These are phyloP conservation scores for Oenanthe sinensis DNA, from an alignment of 129 eudicot genomes.

Conservation along the genomic window DNA sequence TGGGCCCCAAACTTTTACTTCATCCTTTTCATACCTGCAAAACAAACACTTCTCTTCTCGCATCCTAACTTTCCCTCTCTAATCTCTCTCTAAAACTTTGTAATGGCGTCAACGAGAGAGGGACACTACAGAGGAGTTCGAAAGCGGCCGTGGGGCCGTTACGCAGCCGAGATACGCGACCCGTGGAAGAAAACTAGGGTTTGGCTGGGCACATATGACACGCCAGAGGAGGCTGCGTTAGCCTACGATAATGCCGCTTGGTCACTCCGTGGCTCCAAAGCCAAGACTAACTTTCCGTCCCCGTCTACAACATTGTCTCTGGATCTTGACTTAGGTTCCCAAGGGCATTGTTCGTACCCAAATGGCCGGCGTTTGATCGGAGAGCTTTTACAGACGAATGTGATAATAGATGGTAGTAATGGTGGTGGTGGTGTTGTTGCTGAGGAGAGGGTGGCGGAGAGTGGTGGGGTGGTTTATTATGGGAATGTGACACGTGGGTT, in stretches of 20 bases:
- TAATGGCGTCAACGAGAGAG: neutral
- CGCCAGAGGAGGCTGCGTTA: conserved; percentile 9
- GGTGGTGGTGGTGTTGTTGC: neutral
- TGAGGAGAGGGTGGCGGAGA: neutral
- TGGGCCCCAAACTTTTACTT: neutral
- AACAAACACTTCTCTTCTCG: neutral
- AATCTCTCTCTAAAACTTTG: neutral
- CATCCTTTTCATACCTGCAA: neutral
- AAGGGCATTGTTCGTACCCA: neutral
- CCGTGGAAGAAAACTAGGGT: conserved; percentile 3
- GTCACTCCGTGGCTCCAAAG: neutral
- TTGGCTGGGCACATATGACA: conserved; percentile 10
- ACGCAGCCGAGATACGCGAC: conserved; percentile 13
- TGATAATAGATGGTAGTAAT: too few relatives aligned
- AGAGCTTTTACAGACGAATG: neutral
- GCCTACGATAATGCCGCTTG: conserved; percentile 8
- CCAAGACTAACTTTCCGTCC: conserved; percentile 5
- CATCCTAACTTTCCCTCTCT: too few relatives aligned
- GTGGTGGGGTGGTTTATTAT: conserved; percentile 10
- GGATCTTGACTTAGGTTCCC: neutral
- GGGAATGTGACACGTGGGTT: conserved; percentile 36
- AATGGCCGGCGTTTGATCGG: neutral
- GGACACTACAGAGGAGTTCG: conserved; percentile 10
- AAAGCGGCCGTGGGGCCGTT: conserved; percentile 11
- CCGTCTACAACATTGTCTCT: neutral